A percentile compares a stretch with the other conserved stretches of the same genome.
These are phyloP conservation scores for Cryptosporidium ubiquitum DNA, from an alignment of 169 alveolate species.

Conservation along the genomic window DNA sequence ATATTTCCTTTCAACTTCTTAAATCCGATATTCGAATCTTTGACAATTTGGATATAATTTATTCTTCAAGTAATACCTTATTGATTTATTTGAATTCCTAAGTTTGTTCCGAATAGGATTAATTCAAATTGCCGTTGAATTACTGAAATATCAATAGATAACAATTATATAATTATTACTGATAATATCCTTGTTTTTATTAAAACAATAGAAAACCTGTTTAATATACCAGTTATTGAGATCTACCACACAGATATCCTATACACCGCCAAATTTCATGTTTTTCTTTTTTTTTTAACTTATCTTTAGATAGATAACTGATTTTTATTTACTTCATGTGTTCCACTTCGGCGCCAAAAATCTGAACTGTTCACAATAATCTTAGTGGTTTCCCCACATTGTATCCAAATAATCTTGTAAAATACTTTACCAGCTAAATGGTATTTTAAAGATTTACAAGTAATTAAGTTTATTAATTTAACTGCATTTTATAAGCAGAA, in stretches of 20 bases:
- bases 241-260: constrained; percentile 38
- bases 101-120: background rate
- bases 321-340: background rate
- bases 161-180: background rate
- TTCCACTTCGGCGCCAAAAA: background rate
- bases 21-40: background rate
- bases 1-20: background rate
- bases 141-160: background rate
- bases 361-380: background rate
- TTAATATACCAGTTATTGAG: background rate
- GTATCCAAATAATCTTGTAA: background rate
- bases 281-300: background rate
- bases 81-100: background rate
- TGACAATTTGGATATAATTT: background rate
- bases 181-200: background rate
- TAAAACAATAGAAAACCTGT: background rate
- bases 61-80: background rate
- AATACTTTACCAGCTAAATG: background rate
- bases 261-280: constrained; percentile 31
- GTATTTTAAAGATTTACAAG: too few species aligned
- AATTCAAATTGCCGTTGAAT: background rate
- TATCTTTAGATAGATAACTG: constrained; percentile 12
- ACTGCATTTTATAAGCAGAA: background rate
- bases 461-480: too few species aligned
- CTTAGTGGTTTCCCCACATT: constrained; percentile 20